Conservation (phyloP, 768 basidiomycete species). For the Holtermanniella nyarrowii region DNA sequence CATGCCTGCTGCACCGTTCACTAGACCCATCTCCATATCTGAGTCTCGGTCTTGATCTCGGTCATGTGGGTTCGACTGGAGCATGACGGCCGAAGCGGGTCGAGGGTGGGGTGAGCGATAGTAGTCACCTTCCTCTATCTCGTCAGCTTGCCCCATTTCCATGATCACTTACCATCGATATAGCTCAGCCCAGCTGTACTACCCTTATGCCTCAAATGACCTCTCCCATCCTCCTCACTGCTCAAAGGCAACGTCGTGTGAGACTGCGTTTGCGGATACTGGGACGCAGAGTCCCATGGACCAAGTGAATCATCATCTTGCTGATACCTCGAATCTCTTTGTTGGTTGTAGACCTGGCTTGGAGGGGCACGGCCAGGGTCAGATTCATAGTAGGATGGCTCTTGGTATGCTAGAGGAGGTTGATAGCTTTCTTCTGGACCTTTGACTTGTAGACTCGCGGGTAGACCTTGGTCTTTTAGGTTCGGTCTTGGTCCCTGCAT, state of each 20-base stretch:
- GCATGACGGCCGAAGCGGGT: conserved; percentile 12
- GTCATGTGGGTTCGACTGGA: too few relatives aligned
- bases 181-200: background rate
- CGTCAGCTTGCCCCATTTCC: background rate
- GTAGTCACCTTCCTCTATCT: conserved; percentile 25
- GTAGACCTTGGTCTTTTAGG: too few relatives aligned
- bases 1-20: conserved; percentile 13
- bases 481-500: too few relatives aligned
- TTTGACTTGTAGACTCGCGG: too few relatives aligned
- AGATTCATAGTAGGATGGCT: conserved; percentile 10
- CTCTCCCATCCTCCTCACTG: too few relatives aligned
- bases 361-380: background rate
- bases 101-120: conserved; percentile 12
- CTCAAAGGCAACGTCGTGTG: background rate
- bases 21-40: conserved; percentile 20
- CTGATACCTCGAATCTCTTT: too few relatives aligned
- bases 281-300: conserved; percentile 37
- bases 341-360: background rate
- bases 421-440: too few relatives aligned
- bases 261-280: background rate
- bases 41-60: conserved; percentile 9
- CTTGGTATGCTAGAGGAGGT: conserved; percentile 3
- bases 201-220: background rate
- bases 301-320: conserved; percentile 23
- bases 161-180: background rate